These are phyloP conservation scores for Eucalyptus regnans DNA, from an alignment of 345 rosid genomes.

Conservation along the genomic window DNA sequence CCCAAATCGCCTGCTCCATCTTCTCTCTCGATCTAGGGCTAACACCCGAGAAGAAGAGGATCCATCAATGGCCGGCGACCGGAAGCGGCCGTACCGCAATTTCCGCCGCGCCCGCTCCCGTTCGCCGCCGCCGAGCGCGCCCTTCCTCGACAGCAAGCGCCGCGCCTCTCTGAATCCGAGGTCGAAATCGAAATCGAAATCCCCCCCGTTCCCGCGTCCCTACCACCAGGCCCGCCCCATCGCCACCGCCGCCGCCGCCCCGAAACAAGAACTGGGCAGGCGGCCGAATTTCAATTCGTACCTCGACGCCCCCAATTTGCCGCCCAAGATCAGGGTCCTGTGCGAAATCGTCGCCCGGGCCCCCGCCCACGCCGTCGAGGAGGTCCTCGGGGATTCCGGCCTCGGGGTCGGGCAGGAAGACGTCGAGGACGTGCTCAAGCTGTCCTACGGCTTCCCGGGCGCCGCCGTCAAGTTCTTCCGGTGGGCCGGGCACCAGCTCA, in stretches of 20 bases:
- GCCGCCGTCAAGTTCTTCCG: slow-evolving; percentile 56
- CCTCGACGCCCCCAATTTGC: slow-evolving; percentile 18
- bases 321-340: slow-evolving; percentile 18
- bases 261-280: not conserved
- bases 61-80: not conserved
- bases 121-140: not conserved
- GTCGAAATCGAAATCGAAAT: not conserved
- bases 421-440: slow-evolving; percentile 44
- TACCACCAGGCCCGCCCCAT: not conserved
- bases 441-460: slow-evolving; percentile 39
- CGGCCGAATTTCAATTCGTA: slow-evolving; percentile 25
- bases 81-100: not conserved
- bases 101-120: not conserved
- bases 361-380: slow-evolving; percentile 29
- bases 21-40: not conserved
- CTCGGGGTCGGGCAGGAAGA: slow-evolving; percentile 25
- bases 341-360: slow-evolving; percentile 39
- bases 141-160: not conserved
- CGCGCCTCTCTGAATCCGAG: not conserved
- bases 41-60: not conserved
- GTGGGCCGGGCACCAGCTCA: slow-evolving; percentile 41
- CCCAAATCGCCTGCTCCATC: not conserved
- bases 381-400: slow-evolving; percentile 19
- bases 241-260: not conserved
- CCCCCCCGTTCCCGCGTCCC: not conserved